Percentiles rank a stretch among this genome's conserved stretches.
These are phyloP conservation scores for Epichloe elymi DNA, from an alignment of 2,329 filamentous ascomycete species.

Conservation along the genomic window DNA sequence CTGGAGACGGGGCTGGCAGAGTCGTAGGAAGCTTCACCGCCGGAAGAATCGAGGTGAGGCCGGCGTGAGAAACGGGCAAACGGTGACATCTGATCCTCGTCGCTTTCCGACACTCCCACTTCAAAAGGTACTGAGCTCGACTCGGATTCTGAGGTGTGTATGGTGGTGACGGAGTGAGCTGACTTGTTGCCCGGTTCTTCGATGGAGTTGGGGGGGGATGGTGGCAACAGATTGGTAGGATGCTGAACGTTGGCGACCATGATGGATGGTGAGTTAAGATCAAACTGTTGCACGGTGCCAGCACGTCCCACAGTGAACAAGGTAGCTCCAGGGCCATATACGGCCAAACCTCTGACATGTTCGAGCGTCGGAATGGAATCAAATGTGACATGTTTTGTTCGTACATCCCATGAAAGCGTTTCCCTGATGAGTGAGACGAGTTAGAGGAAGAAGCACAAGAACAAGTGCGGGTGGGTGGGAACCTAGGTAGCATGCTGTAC, in stretches of 20 bases:
- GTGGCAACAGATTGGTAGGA: slow-evolving; percentile 61
- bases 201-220: slow-evolving; percentile 75
- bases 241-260: slow-evolving; percentile 85
- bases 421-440: slow-evolving; percentile 39
- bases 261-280: slow-evolving; percentile 68
- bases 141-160: slow-evolving; percentile 39
- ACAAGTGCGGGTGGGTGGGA: not conserved
- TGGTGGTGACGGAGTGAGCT: slow-evolving; percentile 31
- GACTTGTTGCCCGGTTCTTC: slow-evolving; percentile 51
- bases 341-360: slow-evolving; percentile 66
- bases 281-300: slow-evolving; percentile 88
- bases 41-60: slow-evolving; percentile 44
- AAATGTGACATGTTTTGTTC: slow-evolving; percentile 91
- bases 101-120: slow-evolving; percentile 54
- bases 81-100: slow-evolving; percentile 65
- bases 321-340: slow-evolving; percentile 80
- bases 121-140: slow-evolving; percentile 42
- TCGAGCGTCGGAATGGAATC: slow-evolving; percentile 79
- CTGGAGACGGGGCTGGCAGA: slow-evolving; percentile 55
- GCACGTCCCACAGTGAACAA: slow-evolving; percentile 84
- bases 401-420: slow-evolving; percentile 91
- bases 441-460: not conserved
- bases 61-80: slow-evolving; percentile 62
- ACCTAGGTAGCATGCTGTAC: slow-evolving; percentile 22
- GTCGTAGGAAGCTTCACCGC: slow-evolving; percentile 44